Conservation (phyloP, 139 green algal genomes). For the Chlorella sorokiniana region DNA sequence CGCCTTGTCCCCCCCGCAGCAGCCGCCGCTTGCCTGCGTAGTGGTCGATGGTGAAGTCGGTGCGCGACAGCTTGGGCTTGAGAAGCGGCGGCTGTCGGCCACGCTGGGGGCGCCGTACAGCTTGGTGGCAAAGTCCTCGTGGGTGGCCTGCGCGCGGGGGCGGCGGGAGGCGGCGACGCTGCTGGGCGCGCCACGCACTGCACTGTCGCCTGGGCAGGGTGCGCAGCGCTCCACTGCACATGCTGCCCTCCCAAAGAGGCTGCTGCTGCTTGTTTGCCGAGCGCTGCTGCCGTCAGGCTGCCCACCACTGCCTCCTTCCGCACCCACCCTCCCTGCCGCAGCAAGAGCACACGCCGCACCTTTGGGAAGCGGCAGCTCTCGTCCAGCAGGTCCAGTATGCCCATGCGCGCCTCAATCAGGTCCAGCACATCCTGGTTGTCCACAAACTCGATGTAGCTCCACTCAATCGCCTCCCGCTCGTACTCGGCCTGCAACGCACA, state of each 20-base stretch:
- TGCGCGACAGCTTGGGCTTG: slow-evolving; percentile 85
- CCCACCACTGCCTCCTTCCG: not conserved
- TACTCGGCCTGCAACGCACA: slow-evolving; percentile 96
- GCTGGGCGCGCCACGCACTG: not conserved
- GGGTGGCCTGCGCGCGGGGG: slow-evolving; percentile 60
- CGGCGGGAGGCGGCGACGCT: not conserved
- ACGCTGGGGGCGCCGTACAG: slow-evolving; percentile 73
- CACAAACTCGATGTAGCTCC: slow-evolving; percentile 98
- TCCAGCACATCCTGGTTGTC: slow-evolving; percentile 99
- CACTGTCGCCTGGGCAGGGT: not conserved
- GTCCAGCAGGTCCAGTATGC: slow-evolving; percentile 96
- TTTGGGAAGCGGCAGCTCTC: slow-evolving; percentile 87
- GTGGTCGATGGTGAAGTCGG: slow-evolving; percentile 94
- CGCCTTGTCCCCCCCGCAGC: not conserved
- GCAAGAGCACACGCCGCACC: slow-evolving; percentile 11
- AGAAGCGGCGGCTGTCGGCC: slow-evolving; percentile 77
- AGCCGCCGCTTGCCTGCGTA: slow-evolving; percentile 77
- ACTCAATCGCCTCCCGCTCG: slow-evolving; percentile 96
- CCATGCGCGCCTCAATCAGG: slow-evolving; percentile 83
- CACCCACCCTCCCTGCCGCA: not conserved
- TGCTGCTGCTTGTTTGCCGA: not conserved
- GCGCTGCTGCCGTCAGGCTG: no score
- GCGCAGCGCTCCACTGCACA: not conserved
- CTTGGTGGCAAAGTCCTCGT: slow-evolving; percentile 84
- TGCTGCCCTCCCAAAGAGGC: not conserved